A percentile compares a stretch with the other conserved stretches of the same genome.
phyloP scores from a whole-genome alignment of 2,329 filamentous ascomycete genomes.

The Colletotrichum incanum region DNA sequence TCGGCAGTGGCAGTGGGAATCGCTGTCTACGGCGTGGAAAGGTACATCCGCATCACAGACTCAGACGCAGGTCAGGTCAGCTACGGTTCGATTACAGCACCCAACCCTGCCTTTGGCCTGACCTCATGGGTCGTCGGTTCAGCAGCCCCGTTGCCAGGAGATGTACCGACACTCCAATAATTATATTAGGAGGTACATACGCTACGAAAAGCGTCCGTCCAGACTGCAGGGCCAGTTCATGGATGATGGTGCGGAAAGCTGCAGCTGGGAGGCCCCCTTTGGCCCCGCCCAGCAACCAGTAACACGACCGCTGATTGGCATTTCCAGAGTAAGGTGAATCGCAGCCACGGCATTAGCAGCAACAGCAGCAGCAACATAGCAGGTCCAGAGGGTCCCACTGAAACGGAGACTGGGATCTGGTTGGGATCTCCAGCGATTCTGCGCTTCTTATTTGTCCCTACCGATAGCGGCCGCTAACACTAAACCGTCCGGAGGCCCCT shows the following conservation, averaged over 20 bases:
- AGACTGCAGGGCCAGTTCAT: slow-evolving; percentile 17
- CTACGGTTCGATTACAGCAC: slow-evolving; percentile 7
- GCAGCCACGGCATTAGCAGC: not conserved
- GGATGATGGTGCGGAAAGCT: slow-evolving; percentile 33
- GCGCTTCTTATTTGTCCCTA: slow-evolving; percentile 30
- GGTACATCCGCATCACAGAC: slow-evolving; percentile 19
- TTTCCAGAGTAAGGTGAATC: slow-evolving; percentile 2
- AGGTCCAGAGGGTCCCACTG: slow-evolving; percentile 8
- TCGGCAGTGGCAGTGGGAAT: slow-evolving; percentile 34
- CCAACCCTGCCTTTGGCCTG: slow-evolving; percentile 11
- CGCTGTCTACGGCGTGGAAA: slow-evolving; percentile 17
- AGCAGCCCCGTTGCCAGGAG: not conserved
- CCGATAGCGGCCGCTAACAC: slow-evolving; percentile 30
- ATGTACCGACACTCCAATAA: slow-evolving; percentile 1
- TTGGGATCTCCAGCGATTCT: slow-evolving; percentile 27
- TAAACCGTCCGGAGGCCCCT: slow-evolving; percentile 14
- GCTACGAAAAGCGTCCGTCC: not conserved
- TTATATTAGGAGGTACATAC: slow-evolving; percentile 7
- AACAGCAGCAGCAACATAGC: not conserved
- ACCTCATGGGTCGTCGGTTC: not conserved
- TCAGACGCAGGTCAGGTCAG: not conserved
- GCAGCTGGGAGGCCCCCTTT: slow-evolving; percentile 22
- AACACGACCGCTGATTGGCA: slow-evolving; percentile 33
- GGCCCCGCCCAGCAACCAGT: slow-evolving; percentile 20
- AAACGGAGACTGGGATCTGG: slow-evolving; percentile 16